Percentiles rank a stretch among this genome's conserved stretches.
These are phyloP conservation scores for Zoysia matrella DNA, from an alignment of 202 grass and related monocot species.

Conservation along the genomic window DNA sequence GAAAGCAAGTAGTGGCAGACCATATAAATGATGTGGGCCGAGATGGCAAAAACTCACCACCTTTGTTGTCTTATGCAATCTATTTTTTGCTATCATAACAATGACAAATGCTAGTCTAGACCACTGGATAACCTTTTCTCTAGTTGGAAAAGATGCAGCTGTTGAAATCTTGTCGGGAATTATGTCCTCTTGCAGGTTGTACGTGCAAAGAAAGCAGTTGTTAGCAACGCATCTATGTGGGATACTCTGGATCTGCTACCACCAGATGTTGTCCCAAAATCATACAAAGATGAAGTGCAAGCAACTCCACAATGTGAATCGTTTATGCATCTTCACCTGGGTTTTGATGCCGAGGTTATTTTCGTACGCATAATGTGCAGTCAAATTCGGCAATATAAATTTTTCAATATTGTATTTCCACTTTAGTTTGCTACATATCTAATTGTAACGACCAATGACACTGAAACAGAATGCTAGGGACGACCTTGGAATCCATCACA, in stretches of 20 bases:
- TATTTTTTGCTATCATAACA: constrained; percentile 36
- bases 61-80: constrained; percentile 44
- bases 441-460: constrained; percentile 11
- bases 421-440: background rate
- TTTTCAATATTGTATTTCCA: constrained; percentile 5
- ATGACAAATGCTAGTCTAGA: constrained; percentile 28
- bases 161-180: constrained; percentile 43
- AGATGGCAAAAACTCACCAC: constrained; percentile 17
- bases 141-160: constrained; percentile 28
- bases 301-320: constrained; percentile 91
- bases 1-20: constrained; percentile 47
- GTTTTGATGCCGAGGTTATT: constrained; percentile 79
- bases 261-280: constrained; percentile 63
- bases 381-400: constrained; percentile 21
- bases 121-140: constrained; percentile 36
- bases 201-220: constrained; percentile 89
- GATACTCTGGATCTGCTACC: constrained; percentile 89
- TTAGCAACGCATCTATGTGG: constrained; percentile 97
- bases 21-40: constrained; percentile 46
- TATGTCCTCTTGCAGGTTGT: constrained; percentile 65
- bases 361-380: constrained; percentile 11
- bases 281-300: constrained; percentile 76
- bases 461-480: constrained; percentile 68
- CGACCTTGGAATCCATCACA: constrained; percentile 95
- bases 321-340: constrained; percentile 97